Conservation (phyloP, 768 basidiomycete genomes). For the Trametes meyenii region DNA sequence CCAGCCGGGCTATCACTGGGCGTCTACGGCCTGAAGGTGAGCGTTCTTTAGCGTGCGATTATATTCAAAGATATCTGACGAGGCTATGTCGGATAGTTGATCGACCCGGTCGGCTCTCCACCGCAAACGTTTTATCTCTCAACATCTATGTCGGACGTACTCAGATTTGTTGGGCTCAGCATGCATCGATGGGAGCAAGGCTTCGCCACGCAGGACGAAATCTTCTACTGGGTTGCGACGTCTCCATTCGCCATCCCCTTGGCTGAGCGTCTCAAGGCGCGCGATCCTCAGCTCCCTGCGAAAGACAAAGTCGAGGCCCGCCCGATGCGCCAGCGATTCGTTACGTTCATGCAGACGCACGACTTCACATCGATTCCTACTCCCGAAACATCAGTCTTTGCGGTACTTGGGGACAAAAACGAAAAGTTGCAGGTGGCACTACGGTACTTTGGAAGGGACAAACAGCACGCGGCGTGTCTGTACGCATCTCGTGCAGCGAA, state of each 20-base stretch:
- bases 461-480: slow-evolving; percentile 29
- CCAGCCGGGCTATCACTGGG: slow-evolving; percentile 55
- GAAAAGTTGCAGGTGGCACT: slow-evolving; percentile 24
- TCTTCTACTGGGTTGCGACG: slow-evolving; percentile 60
- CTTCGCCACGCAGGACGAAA: slow-evolving; percentile 54
- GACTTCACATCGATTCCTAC: background rate
- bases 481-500: slow-evolving; percentile 32
- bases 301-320: slow-evolving; percentile 50
- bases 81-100: slow-evolving; percentile 27
- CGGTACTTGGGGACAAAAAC: background rate
- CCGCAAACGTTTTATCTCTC: slow-evolving; percentile 52
- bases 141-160: slow-evolving; percentile 49
- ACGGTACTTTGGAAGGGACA: slow-evolving; percentile 27
- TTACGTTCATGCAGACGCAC: slow-evolving; percentile 47
- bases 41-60: background rate
- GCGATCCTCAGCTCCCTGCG: slow-evolving; percentile 36
- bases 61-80: background rate
- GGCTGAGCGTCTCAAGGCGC: slow-evolving; percentile 33
- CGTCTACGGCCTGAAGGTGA: slow-evolving; percentile 61
- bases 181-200: slow-evolving; percentile 53
- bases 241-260: slow-evolving; percentile 56
- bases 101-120: slow-evolving; percentile 33
- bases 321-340: slow-evolving; percentile 62
- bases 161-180: slow-evolving; percentile 60
- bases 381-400: background rate